These are phyloP conservation scores for Letharia columbiana DNA, from an alignment of 495 filamentous ascomycete species.

Conservation along the genomic window DNA sequence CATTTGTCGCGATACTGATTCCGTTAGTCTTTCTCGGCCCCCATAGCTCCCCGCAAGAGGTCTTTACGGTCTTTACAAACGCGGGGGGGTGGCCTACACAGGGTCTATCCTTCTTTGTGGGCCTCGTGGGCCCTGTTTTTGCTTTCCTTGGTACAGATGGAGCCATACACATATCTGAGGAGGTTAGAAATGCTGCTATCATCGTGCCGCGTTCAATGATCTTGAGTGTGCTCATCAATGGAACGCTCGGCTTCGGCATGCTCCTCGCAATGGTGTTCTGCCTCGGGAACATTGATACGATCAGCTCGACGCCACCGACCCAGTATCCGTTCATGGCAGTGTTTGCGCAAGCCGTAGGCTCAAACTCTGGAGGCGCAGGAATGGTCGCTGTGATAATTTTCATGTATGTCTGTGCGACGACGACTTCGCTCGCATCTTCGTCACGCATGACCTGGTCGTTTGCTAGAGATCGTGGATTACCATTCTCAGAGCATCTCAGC, in stretches of 20 bases:
- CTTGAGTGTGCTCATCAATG: constrained; percentile 36
- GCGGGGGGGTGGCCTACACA: constrained; percentile 37
- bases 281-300: constrained; percentile 27
- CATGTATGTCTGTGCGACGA: constrained; percentile 34
- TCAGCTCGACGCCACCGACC: constrained; percentile 24
- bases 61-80: constrained; percentile 42
- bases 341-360: constrained; percentile 29
- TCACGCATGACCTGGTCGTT: constrained; percentile 50
- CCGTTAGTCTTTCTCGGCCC: constrained; percentile 42
- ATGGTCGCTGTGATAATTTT: constrained; percentile 31
- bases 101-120: constrained; percentile 38
- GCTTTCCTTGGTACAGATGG: constrained; percentile 30
- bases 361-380: constrained; percentile 27
- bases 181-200: constrained; percentile 35
- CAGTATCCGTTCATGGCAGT: constrained; percentile 38
- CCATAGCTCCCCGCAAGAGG: constrained; percentile 29
- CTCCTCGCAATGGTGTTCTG: constrained; percentile 28
- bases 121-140: constrained; percentile 33
- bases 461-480: constrained; percentile 43
- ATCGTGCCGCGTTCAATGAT: constrained; percentile 41
- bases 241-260: constrained; percentile 30
- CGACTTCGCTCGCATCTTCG: constrained; percentile 39
- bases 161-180: constrained; percentile 33
- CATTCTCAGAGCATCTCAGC: constrained; percentile 39
- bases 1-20: constrained; percentile 44